Evolutionary conservation across 164 flowering plant genomes (phyloP).

Genomic region (Buxus sempervirens): DNA sequence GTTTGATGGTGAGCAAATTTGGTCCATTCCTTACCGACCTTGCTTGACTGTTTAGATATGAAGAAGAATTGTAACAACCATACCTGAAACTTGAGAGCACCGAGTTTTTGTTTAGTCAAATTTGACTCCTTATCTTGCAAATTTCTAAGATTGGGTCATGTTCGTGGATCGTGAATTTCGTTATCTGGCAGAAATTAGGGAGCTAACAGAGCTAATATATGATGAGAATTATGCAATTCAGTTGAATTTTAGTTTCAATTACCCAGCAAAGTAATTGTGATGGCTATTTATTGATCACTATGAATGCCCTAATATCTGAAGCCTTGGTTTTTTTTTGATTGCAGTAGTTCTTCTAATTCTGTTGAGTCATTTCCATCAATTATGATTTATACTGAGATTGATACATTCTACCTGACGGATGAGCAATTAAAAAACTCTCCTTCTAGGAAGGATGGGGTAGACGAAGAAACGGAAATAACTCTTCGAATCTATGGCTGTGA

Average conservation of each 20-base stretch:
- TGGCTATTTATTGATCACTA: background rate
- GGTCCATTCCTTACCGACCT: too few species aligned
- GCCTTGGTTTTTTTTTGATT: background rate
- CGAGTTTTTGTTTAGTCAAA: too few species aligned
- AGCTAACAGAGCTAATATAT: too few species aligned
- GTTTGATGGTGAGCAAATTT: too few species aligned
- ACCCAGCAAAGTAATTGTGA: background rate
- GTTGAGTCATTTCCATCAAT: constrained; percentile 2
- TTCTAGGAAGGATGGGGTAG: constrained; percentile 86
- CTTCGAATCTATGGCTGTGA: constrained; percentile 95
- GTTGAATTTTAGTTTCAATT: background rate
- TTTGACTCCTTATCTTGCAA: too few species aligned
- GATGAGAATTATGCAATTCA: too few species aligned
- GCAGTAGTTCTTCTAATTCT: background rate
- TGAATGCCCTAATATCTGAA: background rate
- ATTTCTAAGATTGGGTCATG: too few species aligned
- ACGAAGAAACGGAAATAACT: constrained; percentile 63
- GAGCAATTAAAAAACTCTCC: constrained; percentile 75
- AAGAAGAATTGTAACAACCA: too few species aligned
- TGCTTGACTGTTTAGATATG: too few species aligned
- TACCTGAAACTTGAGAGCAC: too few species aligned
- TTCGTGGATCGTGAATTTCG: too few species aligned
- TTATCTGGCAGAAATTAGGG: too few species aligned
- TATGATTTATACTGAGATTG: constrained; percentile 91
- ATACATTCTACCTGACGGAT: constrained; percentile 78